Conservation (phyloP, 345 rosid species). For the Reutealis trisperma region DNA sequence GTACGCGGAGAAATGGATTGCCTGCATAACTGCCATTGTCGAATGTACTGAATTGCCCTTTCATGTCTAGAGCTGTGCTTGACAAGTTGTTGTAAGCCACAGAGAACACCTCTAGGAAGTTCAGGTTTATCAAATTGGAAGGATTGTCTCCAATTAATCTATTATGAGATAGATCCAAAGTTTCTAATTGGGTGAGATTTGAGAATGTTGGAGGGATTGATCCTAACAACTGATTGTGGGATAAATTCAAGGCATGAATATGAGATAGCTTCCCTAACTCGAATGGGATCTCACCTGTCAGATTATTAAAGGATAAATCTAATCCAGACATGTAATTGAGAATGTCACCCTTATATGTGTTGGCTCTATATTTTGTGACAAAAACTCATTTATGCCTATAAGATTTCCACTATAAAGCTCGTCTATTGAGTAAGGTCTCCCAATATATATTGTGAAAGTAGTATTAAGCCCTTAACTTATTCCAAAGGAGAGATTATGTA, state of each 20-base stretch:
- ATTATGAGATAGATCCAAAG: not conserved
- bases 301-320: not conserved
- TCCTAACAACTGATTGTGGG: not conserved
- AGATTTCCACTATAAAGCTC: too few relatives aligned
- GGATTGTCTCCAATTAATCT: not conserved
- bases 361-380: not conserved
- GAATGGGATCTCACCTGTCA: not conserved
- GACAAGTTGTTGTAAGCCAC: too few relatives aligned
- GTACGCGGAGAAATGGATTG: not conserved
- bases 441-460: too few relatives aligned
- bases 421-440: too few relatives aligned
- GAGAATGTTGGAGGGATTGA: not conserved
- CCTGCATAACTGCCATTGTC: not conserved
- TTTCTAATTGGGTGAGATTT: not conserved
- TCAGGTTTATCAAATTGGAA: not conserved
- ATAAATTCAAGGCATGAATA: not conserved
- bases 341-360: not conserved
- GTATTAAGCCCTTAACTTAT: too few relatives aligned
- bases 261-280: not conserved
- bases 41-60: not conserved
- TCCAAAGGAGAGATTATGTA: not conserved
- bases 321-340: slow-evolving; percentile 5
- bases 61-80: too few relatives aligned
- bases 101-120: too few relatives aligned
- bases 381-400: too few relatives aligned